Conservation (phyloP, 129 eudicot species). For the Lactuca sativa region DNA sequence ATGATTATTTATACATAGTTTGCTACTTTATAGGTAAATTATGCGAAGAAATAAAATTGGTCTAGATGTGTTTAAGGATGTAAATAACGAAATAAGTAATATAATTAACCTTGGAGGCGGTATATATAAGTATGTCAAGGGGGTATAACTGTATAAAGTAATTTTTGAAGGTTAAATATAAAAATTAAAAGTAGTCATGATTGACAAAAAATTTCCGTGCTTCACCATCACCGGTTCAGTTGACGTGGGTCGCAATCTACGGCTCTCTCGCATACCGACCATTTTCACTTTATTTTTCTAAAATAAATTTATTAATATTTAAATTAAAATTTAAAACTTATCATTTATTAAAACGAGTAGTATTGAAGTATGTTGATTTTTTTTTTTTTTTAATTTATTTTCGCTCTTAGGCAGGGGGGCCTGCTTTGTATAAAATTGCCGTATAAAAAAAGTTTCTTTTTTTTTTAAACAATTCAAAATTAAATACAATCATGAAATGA, state of each 20-base stretch:
- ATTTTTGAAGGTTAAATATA: neutral
- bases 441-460: too few relatives aligned
- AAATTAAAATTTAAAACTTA: too few relatives aligned
- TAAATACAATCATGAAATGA: neutral
- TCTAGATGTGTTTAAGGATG: neutral
- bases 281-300: neutral
- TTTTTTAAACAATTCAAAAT: too few relatives aligned
- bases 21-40: too few relatives aligned
- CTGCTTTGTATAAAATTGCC: too few relatives aligned
- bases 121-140: neutral
- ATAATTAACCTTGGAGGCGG: neutral
- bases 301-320: too few relatives aligned
- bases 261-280: slow-evolving; percentile 1
- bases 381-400: too few relatives aligned
- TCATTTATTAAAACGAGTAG: too few relatives aligned
- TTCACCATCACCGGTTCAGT: neutral
- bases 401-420: too few relatives aligned
- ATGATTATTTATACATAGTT: neutral
- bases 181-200: neutral
- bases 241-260: slow-evolving; percentile 24
- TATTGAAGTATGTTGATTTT: too few relatives aligned
- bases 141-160: neutral
- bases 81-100: too few relatives aligned
- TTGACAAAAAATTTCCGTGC: slow-evolving; percentile 12
- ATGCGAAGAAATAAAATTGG: neutral